These are phyloP conservation scores for Zygotorulaspora florentina DNA, from an alignment of 805 yeast genomes.

Conservation along the genomic window DNA sequence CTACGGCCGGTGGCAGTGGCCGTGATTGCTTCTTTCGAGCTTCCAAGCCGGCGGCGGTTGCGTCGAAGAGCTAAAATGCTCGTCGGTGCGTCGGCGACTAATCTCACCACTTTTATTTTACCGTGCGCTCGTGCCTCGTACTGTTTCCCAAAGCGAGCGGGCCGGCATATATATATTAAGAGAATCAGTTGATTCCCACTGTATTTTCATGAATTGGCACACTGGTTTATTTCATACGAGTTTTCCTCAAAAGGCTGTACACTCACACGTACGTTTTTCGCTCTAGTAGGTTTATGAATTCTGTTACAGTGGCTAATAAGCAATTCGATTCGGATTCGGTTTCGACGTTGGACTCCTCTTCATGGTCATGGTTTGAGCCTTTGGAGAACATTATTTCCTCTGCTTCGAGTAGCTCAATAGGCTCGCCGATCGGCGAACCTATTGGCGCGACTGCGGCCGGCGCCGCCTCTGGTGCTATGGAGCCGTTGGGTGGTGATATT, in stretches of 20 bases:
- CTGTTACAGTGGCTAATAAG: not conserved
- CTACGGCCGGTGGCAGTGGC: no score
- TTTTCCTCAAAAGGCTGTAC: not conserved
- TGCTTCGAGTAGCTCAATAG: constrained; percentile 23
- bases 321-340: constrained; percentile 9
- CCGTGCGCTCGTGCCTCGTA: not conserved
- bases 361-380: constrained; percentile 28
- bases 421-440: constrained; percentile 18
- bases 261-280: not conserved
- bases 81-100: not conserved
- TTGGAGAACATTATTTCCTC: constrained; percentile 27
- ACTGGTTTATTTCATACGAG: not conserved
- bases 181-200: constrained; percentile 1
- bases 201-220: not conserved
- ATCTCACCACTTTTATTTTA: not conserved
- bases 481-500: not conserved
- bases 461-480: constrained; percentile 1
- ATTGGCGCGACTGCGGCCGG: not conserved
- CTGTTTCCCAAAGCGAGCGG: not conserved
- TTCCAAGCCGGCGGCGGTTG: not conserved
- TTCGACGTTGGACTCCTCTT: constrained; percentile 10
- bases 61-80: not conserved
- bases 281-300: constrained; percentile 1
- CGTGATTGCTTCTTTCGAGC: not conserved
- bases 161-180: not conserved